Percentiles rank a stretch among this genome's conserved stretches.
Conservation (phyloP, 768 basidiomycete genomes). For the Favolaschia claudopus region DNA sequence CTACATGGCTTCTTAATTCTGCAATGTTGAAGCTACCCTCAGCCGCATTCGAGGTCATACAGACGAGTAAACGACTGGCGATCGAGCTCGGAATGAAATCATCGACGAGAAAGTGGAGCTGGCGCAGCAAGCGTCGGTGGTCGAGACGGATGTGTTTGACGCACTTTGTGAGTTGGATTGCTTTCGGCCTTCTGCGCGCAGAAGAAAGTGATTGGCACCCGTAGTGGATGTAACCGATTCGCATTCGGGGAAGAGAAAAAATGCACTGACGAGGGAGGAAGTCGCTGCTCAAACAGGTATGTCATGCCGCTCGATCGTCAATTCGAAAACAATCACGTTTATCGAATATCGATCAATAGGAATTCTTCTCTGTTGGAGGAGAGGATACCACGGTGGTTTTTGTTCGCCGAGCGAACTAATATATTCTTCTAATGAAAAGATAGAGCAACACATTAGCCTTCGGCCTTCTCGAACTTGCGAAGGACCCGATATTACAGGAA, state of each 20-base stretch:
- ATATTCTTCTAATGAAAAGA: too few species aligned
- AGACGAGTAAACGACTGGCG: neutral
- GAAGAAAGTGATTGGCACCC: neutral
- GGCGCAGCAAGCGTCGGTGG: neutral
- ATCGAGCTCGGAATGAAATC: neutral
- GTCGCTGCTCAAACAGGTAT: conserved; percentile 7
- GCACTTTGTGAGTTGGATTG: conserved; percentile 10
- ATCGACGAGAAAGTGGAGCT: neutral
- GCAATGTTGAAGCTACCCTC: neutral
- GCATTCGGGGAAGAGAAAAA: neutral
- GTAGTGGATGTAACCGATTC: conserved; percentile 1
- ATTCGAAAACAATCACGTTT: conserved; percentile 14
- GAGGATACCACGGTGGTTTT: conserved; percentile 1
- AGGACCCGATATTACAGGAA: conserved; percentile 14
- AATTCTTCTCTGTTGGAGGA: too few species aligned
- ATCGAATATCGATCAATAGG: too few species aligned
- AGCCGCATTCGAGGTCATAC: conserved; percentile 6
- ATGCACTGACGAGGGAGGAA: neutral
- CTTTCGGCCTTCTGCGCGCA: neutral
- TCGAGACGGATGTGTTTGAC: conserved; percentile 2
- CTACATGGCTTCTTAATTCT: neutral
- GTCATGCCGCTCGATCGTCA: conserved; percentile 11
- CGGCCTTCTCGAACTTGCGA: conserved; percentile 8
- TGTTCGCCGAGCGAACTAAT: neutral
- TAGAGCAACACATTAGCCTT: conserved; percentile 17